These are phyloP conservation scores for Alternaria dauci DNA, from an alignment of 2,329 filamentous ascomycete species.

Conservation along the genomic window DNA sequence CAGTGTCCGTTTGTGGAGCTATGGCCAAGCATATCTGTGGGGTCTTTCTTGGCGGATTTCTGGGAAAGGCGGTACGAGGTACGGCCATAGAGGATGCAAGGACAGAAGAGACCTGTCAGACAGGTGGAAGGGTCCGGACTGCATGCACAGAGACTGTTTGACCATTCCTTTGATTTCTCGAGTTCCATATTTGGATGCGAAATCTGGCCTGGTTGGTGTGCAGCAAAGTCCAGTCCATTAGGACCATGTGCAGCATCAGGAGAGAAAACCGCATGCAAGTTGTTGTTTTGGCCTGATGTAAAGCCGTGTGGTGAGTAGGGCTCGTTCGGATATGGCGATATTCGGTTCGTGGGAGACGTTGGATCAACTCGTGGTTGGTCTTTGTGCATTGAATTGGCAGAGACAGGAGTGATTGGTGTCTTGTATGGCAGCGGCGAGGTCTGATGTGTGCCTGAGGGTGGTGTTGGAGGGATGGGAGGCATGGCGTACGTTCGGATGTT, in stretches of 20 bases:
- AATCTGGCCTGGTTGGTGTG: constrained; percentile 53
- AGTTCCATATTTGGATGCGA: constrained; percentile 53
- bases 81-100: constrained; percentile 56
- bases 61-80: constrained; percentile 55
- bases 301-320: constrained; percentile 49
- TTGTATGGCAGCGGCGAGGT: constrained; percentile 38
- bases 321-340: constrained; percentile 28
- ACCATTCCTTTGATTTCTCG: constrained; percentile 38
- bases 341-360: constrained; percentile 19
- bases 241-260: constrained; percentile 50
- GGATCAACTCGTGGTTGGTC: constrained; percentile 8
- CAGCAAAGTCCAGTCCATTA: constrained; percentile 47
- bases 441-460: constrained; percentile 29
- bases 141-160: constrained; percentile 45
- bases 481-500: constrained; percentile 29
- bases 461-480: constrained; percentile 40
- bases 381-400: constrained; percentile 23
- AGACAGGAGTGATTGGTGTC: constrained; percentile 42
- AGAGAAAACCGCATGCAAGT: constrained; percentile 46
- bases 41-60: constrained; percentile 50
- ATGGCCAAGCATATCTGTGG: constrained; percentile 52
- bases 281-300: constrained; percentile 27
- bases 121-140: constrained; percentile 49
- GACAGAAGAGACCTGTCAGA: constrained; percentile 52
- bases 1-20: constrained; percentile 52